Evolutionary conservation across 2,329 filamentous ascomycete species (phyloP), one percentile per base, ranked within the genome.

Genomic region (Westerdykella sp.): DNA sequence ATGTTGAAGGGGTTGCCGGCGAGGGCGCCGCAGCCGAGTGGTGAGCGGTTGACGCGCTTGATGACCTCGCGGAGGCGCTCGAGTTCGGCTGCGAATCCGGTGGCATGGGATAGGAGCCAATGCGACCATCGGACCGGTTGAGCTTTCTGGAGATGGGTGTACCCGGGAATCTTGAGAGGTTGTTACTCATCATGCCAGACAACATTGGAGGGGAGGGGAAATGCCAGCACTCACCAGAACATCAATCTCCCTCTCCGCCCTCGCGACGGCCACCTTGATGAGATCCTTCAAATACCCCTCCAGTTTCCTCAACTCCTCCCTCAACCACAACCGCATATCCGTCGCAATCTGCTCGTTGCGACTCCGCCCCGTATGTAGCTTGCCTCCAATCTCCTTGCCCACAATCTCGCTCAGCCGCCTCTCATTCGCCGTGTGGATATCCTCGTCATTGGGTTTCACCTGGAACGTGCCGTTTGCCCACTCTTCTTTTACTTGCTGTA

Each of bases 311-410:
- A 95, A 72, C 70, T 85, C 77, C 51, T 90, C 83, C 35, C 87
- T 78, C 50, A 95, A 70, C 88, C 88, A 96, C 65, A 95, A 73
- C 48, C 88, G 83, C 85, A 95, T 91, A 59, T 95, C 88, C 16
- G 84, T 90, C 38, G 83, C 88, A 44, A 95, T 81, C 70, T 95
- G 89, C 69, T 96, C 89, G 61, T 95, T 95, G 55, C 89, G 79
- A 66, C 84, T 90, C 41, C 90, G 83, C 35, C 73, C 73, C n/a
- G 89, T 95, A 69, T 95, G 90, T 45, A 95, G 78, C 73, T 95
- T 95, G 18, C 90, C 88, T 1, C 84, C 87, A 44, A 85, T 81
- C 21, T 89, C 80, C 66, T 85, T 90, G 58, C 89, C 87, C 49
- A 95, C 90, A 49, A 95, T 77, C 72, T 95, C 89, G 40, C 86